These are phyloP conservation scores for Magnusiomyces paraingens DNA, from an alignment of 1,139 yeast species.

Conservation along the genomic window DNA sequence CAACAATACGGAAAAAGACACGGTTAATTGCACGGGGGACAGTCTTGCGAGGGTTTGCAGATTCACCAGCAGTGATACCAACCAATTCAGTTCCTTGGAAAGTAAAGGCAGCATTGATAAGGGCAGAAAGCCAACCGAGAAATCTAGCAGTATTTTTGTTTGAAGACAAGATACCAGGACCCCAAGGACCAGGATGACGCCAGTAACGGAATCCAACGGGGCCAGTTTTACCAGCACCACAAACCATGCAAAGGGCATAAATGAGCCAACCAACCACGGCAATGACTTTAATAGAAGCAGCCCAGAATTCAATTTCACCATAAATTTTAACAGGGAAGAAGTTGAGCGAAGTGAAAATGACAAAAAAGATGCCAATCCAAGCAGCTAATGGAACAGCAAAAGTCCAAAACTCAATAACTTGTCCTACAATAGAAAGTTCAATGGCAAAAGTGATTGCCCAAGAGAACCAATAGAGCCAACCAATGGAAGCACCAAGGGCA, in stretches of 20 bases:
- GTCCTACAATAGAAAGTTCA: constrained; percentile 54
- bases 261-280: constrained; percentile 58
- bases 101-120: constrained; percentile 67
- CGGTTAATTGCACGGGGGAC: constrained; percentile 72
- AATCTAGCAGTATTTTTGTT: constrained; percentile 46
- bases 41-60: constrained; percentile 64
- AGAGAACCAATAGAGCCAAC: constrained; percentile 59
- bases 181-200: constrained; percentile 56
- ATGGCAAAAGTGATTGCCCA: constrained; percentile 58
- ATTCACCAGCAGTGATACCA: constrained; percentile 72
- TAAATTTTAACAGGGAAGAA: constrained; percentile 35
- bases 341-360: constrained; percentile 28
- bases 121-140: constrained; percentile 52
- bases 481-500: constrained; percentile 56
- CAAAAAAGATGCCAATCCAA: constrained; percentile 26
- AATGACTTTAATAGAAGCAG: constrained; percentile 41
- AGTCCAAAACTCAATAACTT: constrained; percentile 54
- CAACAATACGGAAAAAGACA: constrained; percentile 67
- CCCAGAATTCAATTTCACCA: constrained; percentile 34
- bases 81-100: constrained; percentile 73
- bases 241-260: constrained; percentile 61
- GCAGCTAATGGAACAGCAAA: constrained; percentile 47
- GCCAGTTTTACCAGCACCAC: constrained; percentile 65
- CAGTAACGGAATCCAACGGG: constrained; percentile 74
- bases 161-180: constrained; percentile 45